Conservation (phyloP, 257 asterid genomes). For the Echium plantagineum region DNA sequence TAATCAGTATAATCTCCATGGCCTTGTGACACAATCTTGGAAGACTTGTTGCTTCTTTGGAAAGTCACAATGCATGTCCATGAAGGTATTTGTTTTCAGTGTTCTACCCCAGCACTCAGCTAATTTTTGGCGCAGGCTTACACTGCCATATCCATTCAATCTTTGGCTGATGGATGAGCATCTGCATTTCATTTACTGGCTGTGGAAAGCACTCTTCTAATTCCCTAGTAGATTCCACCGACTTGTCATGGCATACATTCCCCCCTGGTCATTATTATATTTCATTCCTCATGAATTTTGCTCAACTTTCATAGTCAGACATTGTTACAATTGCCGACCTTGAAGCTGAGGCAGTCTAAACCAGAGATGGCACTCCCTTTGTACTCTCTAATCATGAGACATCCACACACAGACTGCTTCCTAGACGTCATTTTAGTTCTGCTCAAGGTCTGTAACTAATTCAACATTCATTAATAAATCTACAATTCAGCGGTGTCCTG, state of each 20-base stretch:
- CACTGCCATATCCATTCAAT: slow-evolving; percentile 37
- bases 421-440: slow-evolving; percentile 48
- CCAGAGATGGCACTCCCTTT: slow-evolving; percentile 46
- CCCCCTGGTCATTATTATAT: slow-evolving; percentile 43
- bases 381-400: slow-evolving; percentile 39
- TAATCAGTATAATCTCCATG: background rate
- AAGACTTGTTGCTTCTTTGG: slow-evolving; percentile 30
- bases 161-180: slow-evolving; percentile 49
- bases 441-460: slow-evolving; percentile 59
- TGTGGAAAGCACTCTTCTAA: slow-evolving; percentile 38
- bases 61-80: slow-evolving; percentile 32
- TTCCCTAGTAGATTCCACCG: slow-evolving; percentile 46
- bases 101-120: slow-evolving; percentile 44
- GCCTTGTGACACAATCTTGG: background rate
- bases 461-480: slow-evolving; percentile 29
- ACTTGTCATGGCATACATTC: slow-evolving; percentile 44
- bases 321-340: slow-evolving; percentile 36
- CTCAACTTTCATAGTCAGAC: slow-evolving; percentile 47
- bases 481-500: slow-evolving; percentile 25
- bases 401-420: slow-evolving; percentile 42
- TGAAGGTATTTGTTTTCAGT: slow-evolving; percentile 28
- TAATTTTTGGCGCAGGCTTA: slow-evolving; percentile 79
- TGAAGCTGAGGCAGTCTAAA: slow-evolving; percentile 48
- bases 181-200: slow-evolving; percentile 55
- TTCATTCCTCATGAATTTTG: slow-evolving; percentile 45